phyloP scores from a whole-genome alignment of 202 grass and related monocot species.

The Saccharum hybrid region DNA sequence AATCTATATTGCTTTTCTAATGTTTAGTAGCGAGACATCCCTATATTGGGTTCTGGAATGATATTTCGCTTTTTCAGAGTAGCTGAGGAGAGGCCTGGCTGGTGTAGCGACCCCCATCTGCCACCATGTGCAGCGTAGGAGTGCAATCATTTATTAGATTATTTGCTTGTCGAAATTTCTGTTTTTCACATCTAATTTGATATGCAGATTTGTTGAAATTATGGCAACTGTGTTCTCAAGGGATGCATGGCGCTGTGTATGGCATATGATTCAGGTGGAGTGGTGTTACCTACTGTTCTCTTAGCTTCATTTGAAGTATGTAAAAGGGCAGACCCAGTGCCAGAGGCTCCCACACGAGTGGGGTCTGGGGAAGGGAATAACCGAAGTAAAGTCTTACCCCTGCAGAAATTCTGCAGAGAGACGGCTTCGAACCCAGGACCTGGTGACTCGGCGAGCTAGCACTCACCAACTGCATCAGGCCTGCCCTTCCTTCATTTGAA shows the following conservation, averaged over 20 bases:
- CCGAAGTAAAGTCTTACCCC: no score
- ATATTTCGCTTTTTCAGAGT: slow-evolving; percentile 58
- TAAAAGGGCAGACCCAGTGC: no score
- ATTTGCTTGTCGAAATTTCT: slow-evolving; percentile 29
- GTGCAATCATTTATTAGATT: slow-evolving; percentile 17
- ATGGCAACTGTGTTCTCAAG: slow-evolving; percentile 93
- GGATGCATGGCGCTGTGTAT: slow-evolving; percentile 94
- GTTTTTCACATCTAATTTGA: slow-evolving; percentile 21
- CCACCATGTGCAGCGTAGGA: slow-evolving; percentile 94
- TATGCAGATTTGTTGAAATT: slow-evolving; percentile 87
- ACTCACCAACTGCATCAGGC: no score
- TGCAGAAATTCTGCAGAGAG: no score
- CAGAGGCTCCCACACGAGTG: no score
- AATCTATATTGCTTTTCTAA: slow-evolving; percentile 26
- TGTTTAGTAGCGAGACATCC: slow-evolving; percentile 7
- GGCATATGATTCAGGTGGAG: slow-evolving; percentile 93
- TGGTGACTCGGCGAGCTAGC: no score
- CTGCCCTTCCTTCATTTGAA: no score
- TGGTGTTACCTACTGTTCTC: slow-evolving; percentile 1
- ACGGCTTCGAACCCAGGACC: no score
- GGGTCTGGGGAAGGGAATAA: no score
- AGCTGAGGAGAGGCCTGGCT: slow-evolving; percentile 89
- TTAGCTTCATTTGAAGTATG: no score
- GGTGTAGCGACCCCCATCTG: slow-evolving; percentile 85
- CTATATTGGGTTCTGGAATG: slow-evolving; percentile 28